Evolutionary conservation across 192 early-diverging fungal species (phyloP).

Genomic region (Backusella macrospora): DNA sequence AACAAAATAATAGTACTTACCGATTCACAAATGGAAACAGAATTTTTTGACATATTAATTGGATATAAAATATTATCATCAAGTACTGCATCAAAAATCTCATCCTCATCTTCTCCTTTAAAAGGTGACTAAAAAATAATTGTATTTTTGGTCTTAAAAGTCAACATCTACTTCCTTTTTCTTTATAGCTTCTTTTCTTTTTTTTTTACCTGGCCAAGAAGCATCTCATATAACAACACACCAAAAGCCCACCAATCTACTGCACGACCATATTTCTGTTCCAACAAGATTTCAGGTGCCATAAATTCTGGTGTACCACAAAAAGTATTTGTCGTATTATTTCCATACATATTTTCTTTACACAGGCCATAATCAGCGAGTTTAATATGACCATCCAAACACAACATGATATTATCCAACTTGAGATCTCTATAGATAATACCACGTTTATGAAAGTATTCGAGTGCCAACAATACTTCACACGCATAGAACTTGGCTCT

Average conservation of each 20-base stretch:
- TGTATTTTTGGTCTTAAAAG: too few species aligned
- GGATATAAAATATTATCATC: conserved; percentile 80
- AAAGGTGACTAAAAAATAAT: conserved; percentile 55
- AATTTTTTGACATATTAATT: conserved; percentile 67
- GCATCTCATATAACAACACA: conserved; percentile 66
- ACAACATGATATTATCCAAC: conserved; percentile 80
- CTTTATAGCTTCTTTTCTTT: neutral
- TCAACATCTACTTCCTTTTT: neutral
- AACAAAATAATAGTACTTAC: conserved; percentile 29
- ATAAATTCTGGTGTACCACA: conserved; percentile 91
- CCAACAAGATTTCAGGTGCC: conserved; percentile 83
- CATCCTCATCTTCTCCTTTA: conserved; percentile 80
- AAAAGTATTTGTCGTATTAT: conserved; percentile 73
- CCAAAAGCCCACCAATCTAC: conserved; percentile 87
- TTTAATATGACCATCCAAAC: conserved; percentile 82
- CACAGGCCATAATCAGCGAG: conserved; percentile 86
- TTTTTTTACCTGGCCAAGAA: conserved; percentile 60
- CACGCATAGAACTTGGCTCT: conserved; percentile 92
- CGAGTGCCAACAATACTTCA: conserved; percentile 92
- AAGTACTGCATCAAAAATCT: conserved; percentile 84
- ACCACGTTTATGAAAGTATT: conserved; percentile 92
- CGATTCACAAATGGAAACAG: conserved; percentile 69
- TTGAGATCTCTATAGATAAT: conserved; percentile 91
- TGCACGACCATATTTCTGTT: conserved; percentile 76
- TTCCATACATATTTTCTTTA: conserved; percentile 76